These are phyloP conservation scores for Parietichytrium sp. DNA, from an alignment of 108 stramenopile genomes.

Conservation along the genomic window DNA sequence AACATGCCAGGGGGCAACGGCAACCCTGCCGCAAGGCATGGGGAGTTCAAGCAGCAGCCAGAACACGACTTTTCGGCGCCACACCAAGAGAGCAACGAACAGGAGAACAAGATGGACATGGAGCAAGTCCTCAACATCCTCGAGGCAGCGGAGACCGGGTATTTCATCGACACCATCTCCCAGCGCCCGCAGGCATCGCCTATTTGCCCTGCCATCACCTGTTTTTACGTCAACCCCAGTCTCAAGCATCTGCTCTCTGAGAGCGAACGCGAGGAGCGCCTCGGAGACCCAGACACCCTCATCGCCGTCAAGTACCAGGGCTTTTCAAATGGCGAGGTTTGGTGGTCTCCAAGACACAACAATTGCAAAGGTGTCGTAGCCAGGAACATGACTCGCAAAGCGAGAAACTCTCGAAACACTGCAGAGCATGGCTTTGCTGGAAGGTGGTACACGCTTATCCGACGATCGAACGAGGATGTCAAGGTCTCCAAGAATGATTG, in stretches of 20 bases:
- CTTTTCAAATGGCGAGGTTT: conserved; percentile 3
- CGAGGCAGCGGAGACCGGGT: not conserved
- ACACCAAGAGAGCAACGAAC: too few species aligned
- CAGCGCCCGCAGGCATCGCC: conserved; percentile 35
- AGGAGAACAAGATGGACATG: too few species aligned
- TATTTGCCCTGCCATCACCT: not conserved
- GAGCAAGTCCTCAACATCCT: conserved; percentile 1
- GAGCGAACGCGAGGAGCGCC: not conserved
- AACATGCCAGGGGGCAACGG: too few species aligned
- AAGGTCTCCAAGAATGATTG: not conserved
- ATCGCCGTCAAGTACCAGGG: conserved; percentile 33
- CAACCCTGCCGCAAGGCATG: too few species aligned
- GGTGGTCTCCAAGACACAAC: not conserved
- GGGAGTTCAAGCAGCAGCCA: too few species aligned
- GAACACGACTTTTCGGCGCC: too few species aligned
- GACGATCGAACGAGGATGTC: not conserved
- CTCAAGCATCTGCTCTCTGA: conserved; percentile 4
- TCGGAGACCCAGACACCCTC: conserved; percentile 6
- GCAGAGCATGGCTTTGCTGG: conserved; percentile 10
- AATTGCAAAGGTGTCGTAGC: conserved; percentile 2
- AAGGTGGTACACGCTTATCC: conserved; percentile 5
- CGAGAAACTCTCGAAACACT: not conserved
- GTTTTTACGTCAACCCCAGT: not conserved
- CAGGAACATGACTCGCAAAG: conserved; percentile 19
- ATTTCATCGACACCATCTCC: not conserved